Evolutionary conservation across 208 protist species (phyloP).

Genomic region (Trypanosoma cruzi): DNA sequence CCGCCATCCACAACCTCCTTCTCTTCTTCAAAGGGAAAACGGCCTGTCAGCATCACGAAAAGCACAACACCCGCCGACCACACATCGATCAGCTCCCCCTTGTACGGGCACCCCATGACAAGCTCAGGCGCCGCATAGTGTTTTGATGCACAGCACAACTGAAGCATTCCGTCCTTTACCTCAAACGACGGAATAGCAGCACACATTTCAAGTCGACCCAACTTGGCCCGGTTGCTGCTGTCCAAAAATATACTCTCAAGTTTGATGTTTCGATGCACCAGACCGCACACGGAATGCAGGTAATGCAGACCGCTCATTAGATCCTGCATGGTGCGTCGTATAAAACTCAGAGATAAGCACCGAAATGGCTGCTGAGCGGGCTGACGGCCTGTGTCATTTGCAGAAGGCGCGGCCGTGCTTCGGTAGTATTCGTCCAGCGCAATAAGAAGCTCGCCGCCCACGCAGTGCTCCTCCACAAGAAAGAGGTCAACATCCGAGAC

Average conservation of each 20-base stretch:
- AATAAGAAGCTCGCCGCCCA: slow-evolving; percentile 61
- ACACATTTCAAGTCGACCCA: slow-evolving; percentile 58
- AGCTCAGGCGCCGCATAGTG: slow-evolving; percentile 95
- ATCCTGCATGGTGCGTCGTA: slow-evolving; percentile 44
- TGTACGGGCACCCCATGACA: slow-evolving; percentile 82
- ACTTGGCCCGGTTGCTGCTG: slow-evolving; percentile 39
- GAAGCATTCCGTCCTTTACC: slow-evolving; percentile 30
- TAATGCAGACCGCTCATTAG: slow-evolving; percentile 53
- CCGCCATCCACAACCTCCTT: slow-evolving; percentile 1
- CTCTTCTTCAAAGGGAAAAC: slow-evolving; percentile 86
- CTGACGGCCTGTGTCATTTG: background rate
- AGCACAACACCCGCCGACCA: slow-evolving; percentile 96
- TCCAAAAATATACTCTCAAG: slow-evolving; percentile 76
- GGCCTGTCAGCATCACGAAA: slow-evolving; percentile 92
- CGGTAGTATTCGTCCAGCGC: slow-evolving; percentile 39
- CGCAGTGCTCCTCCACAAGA: slow-evolving; percentile 55
- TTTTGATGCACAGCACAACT: slow-evolving; percentile 81
- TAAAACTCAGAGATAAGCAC: slow-evolving; percentile 28
- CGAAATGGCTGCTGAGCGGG: background rate
- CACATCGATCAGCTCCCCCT: slow-evolving; percentile 93
- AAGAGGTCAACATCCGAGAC: slow-evolving; percentile 59
- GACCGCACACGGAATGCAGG: slow-evolving; percentile 53
- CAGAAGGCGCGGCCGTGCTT: slow-evolving; percentile 4
- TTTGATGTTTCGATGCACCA: slow-evolving; percentile 81
- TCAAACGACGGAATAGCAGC: slow-evolving; percentile 31